Percentiles rank a stretch among this genome's conserved stretches.
Evolutionary conservation across 2,329 filamentous ascomycete genomes (phyloP).

Genomic region (Fusarium subglutinans): DNA sequence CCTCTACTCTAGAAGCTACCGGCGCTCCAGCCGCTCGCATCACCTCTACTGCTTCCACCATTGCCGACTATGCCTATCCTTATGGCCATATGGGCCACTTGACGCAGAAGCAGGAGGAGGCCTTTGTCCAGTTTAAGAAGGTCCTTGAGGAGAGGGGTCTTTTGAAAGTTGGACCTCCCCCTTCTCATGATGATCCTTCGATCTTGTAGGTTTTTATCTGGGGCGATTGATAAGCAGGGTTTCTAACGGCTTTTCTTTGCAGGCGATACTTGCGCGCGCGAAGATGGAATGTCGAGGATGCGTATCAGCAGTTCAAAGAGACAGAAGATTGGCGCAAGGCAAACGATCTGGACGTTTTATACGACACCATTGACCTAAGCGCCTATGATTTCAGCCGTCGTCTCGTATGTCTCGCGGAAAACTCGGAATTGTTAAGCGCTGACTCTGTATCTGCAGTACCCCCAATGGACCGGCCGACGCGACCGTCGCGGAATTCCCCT

Average conservation of each 20-base stretch:
- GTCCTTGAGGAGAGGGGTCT: slow-evolving; percentile 71
- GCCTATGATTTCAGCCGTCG: slow-evolving; percentile 83
- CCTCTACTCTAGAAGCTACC: slow-evolving; percentile 36
- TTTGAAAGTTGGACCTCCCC: slow-evolving; percentile 64
- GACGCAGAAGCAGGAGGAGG: slow-evolving; percentile 71
- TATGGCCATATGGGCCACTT: slow-evolving; percentile 85
- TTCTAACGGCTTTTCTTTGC: slow-evolving; percentile 31
- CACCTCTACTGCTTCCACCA: slow-evolving; percentile 43
- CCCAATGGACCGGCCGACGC: slow-evolving; percentile 92
- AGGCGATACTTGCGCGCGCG: slow-evolving; percentile 89
- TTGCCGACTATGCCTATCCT: slow-evolving; percentile 66
- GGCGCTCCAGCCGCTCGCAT: slow-evolving; percentile 42
- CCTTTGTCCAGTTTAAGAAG: slow-evolving; percentile 77
- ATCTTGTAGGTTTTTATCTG: slow-evolving; percentile 65
- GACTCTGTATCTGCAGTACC: slow-evolving; percentile 68
- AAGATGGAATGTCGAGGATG: slow-evolving; percentile 80
- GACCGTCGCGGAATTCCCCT: slow-evolving; percentile 92
- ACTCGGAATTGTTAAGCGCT: background rate
- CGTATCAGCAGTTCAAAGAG: slow-evolving; percentile 83
- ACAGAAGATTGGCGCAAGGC: slow-evolving; percentile 88
- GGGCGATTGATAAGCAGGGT: slow-evolving; percentile 2
- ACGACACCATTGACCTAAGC: slow-evolving; percentile 85
- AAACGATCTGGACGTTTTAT: slow-evolving; percentile 81
- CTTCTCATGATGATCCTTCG: slow-evolving; percentile 78
- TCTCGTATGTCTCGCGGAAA: slow-evolving; percentile 62